Base-by-base conservation (phyloP, 768 basidiomycete genomes). In the Zangia roseola region DNA sequence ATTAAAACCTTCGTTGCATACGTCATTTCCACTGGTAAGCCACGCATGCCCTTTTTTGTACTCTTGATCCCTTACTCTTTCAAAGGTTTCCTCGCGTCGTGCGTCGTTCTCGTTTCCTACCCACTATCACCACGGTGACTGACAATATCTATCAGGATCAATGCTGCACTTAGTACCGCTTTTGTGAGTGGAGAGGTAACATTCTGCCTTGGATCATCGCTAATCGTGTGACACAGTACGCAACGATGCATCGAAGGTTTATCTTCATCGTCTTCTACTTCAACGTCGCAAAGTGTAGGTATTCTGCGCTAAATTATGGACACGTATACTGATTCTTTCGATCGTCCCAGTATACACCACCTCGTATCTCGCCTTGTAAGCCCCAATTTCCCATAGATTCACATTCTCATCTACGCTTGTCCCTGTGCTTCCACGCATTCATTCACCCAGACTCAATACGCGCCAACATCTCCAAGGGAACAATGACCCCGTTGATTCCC, bases 201-300 rank as follows among this genome's bases (percentile, higher is more conserved):
- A 20, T n/a, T 7, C 31, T 5, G 10, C n/a, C 10, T 10, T 19
- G 28, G 7, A 17, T n/a, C 13, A 6, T 45, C 24, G 6, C 21
- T 51, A 13, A 47, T 39, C 21, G 20, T 16, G 13, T 31, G 13
- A 37, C 13, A 4, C 45, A 70, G 52, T 80, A 78, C 46, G 63
- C 66, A 36, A 60, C 64, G 2, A 81, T 81, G 80, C 79, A 79
- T 0, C 41, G 64, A 30, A 82, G 76, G 50, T 73, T 81, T 55
- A 66, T 81, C 44, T 80, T 77, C 65, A 52, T 80, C 69, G 77
- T 66, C 1, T 75, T 80, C 52, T 79, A 79, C 53, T 67, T 82
- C 28, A 66, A 74, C 10, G 60, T 80, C 26, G 75, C 77, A 57
- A 81, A 82, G 64, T 53, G 81, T 81, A 47, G 42, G 79, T 56